Percentiles rank a stretch among this genome's conserved stretches.
phyloP scores from a whole-genome alignment of 495 filamentous ascomycete genomes.

The Penicillium subrubescens region DNA sequence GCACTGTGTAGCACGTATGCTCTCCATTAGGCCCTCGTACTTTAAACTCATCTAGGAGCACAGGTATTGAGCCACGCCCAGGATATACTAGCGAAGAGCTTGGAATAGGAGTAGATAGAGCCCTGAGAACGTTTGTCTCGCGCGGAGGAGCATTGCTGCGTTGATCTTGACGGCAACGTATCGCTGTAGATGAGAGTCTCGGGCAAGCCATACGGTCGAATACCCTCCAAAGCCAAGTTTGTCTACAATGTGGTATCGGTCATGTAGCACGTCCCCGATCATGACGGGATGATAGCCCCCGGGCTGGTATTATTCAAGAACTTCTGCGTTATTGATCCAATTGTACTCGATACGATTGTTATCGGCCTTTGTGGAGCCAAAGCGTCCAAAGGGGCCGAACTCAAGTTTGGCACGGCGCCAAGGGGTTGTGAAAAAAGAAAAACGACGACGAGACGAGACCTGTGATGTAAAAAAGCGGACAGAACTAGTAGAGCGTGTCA shows the following conservation, averaged over 20 bases:
- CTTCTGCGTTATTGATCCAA: constrained; percentile 33
- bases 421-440: neutral
- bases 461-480: neutral
- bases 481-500: neutral
- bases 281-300: constrained; percentile 51
- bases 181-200: constrained; percentile 28
- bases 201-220: constrained; percentile 58
- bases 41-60: no score
- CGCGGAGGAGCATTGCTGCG: neutral
- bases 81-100: neutral
- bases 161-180: constrained; percentile 8
- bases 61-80: neutral
- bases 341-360: constrained; percentile 5
- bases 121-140: neutral
- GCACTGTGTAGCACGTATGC: no score
- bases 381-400: neutral
- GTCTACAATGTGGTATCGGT: constrained; percentile 50
- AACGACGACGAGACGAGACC: neutral
- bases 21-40: no score
- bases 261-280: constrained; percentile 42
- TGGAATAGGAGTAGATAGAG: neutral
- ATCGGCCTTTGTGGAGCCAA: neutral
- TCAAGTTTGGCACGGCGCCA: neutral
- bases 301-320: constrained; percentile 35
- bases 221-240: constrained; percentile 57